A percentile compares a stretch with the other conserved stretches of the same genome.
phyloP scores from a whole-genome alignment of 129 eudicot genomes.

The Centrapalus pauciflorus region DNA sequence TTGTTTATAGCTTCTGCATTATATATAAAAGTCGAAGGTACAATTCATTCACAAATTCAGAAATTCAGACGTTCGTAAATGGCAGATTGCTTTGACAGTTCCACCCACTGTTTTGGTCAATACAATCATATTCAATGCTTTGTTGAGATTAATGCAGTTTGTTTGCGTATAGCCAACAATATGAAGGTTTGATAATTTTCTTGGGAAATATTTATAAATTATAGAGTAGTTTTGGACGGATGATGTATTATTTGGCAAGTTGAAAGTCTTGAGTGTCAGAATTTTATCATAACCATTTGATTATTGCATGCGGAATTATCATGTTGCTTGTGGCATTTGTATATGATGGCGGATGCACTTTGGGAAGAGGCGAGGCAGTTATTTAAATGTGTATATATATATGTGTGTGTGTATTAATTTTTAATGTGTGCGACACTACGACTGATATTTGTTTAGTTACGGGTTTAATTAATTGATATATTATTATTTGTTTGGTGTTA shows the following conservation, averaged over 20 bases:
- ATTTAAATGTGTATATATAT: no score
- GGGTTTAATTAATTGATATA: no score
- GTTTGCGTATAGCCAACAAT: neutral
- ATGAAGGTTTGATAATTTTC: neutral
- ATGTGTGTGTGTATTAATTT: no score
- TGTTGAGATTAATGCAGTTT: neutral
- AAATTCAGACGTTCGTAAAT: neutral
- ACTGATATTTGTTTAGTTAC: no score
- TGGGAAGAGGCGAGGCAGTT: no score
- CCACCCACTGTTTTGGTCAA: neutral
- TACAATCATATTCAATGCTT: neutral
- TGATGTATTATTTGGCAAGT: neutral
- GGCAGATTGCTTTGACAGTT: neutral
- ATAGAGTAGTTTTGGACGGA: neutral
- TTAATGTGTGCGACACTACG: no score
- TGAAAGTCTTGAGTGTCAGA: neutral
- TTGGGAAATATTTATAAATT: neutral
- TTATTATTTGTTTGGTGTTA: no score
- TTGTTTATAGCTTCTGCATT: neutral
- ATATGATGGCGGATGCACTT: no score
- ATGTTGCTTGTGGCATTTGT: conserved; percentile 3
- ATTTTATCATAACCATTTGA: neutral
- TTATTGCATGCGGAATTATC: neutral
- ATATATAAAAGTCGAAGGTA: neutral
- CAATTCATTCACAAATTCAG: neutral